Conservation (phyloP, 23 red algal species). For the Gracilariopsis chorda region DNA sequence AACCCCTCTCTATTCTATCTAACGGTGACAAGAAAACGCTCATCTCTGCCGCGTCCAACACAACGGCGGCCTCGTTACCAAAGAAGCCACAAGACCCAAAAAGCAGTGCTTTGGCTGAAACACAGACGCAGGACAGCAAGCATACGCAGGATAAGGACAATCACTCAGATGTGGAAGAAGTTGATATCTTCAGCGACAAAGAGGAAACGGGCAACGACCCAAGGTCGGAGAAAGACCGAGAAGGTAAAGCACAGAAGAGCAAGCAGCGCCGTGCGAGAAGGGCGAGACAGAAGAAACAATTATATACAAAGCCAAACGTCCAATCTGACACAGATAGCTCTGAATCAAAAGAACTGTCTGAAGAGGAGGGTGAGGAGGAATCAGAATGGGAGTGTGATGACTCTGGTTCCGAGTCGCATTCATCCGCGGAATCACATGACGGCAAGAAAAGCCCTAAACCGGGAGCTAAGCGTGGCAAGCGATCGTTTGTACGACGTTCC, state of each 20-base stretch:
- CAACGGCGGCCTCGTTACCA: too few relatives aligned
- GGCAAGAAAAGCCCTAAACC: neutral
- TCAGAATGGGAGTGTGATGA: neutral
- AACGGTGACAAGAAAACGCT: too few relatives aligned
- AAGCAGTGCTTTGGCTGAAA: too few relatives aligned
- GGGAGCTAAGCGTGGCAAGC: neutral
- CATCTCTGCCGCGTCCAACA: too few relatives aligned
- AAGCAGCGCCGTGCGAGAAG: neutral
- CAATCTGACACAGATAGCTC: neutral
- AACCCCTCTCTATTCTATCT: too few relatives aligned
- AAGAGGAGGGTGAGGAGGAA: slow-evolving; percentile 2
- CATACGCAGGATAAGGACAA: too few relatives aligned
- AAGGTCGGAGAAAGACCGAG: neutral
- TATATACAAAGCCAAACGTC: neutral
- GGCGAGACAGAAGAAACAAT: neutral
- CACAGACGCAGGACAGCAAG: too few relatives aligned
- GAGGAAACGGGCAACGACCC: too few relatives aligned
- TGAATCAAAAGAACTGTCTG: neutral
- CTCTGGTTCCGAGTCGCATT: neutral
- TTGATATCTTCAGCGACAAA: slow-evolving; percentile 4
- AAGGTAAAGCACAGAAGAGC: neutral
- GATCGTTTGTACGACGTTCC: neutral
- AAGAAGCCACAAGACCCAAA: too few relatives aligned
- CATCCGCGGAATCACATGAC: neutral
- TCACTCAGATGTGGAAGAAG: neutral